These are phyloP conservation scores for Suillus variegatus DNA, from an alignment of 768 basidiomycete species.

Conservation along the genomic window DNA sequence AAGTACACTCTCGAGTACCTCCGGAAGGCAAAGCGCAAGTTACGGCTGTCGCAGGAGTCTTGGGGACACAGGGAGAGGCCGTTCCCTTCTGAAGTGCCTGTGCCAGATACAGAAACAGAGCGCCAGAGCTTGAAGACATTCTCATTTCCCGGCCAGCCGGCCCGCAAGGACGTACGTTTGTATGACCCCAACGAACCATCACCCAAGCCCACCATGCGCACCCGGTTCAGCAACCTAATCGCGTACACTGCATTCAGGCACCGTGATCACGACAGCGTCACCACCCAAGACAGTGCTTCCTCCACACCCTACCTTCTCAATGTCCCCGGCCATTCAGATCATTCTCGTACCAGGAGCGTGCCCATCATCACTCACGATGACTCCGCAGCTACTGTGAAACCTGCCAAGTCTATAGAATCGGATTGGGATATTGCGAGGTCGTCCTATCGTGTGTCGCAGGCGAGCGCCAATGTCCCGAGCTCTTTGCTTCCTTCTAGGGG, in stretches of 20 bases:
- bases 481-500: neutral
- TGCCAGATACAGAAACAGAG: neutral
- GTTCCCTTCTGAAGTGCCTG: neutral
- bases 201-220: constrained; percentile 1
- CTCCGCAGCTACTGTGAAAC: neutral
- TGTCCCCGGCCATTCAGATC: constrained; percentile 2
- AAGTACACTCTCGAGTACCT: constrained; percentile 3
- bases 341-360: constrained; percentile 1
- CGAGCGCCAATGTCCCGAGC: neutral
- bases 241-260: constrained; percentile 3
- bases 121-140: constrained; percentile 4
- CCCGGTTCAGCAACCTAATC: constrained; percentile 7
- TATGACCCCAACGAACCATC: neutral
- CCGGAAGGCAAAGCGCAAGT: constrained; percentile 4
- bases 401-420: neutral
- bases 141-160: neutral
- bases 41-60: constrained; percentile 8
- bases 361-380: neutral
- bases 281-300: constrained; percentile 6
- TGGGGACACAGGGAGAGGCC: constrained; percentile 9
- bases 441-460: neutral
- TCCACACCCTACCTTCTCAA: neutral
- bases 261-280: constrained; percentile 10
- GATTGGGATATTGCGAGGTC: neutral
- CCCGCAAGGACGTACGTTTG: neutral